Conservation (phyloP, 805 yeast genomes). For the Suhomyces faveliae region DNA sequence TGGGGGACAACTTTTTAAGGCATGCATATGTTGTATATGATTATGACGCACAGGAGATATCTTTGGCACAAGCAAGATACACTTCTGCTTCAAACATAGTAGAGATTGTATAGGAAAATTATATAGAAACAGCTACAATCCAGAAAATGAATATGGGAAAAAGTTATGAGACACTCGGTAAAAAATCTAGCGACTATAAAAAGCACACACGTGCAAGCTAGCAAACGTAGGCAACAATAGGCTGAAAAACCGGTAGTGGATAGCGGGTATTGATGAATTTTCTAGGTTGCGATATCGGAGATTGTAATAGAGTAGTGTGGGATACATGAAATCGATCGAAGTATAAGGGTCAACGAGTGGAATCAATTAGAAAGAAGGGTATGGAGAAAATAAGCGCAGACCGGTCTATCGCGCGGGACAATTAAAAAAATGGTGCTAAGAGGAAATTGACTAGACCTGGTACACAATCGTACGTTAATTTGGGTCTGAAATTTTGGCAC, state of each 20-base stretch:
- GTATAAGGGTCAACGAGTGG: too few relatives aligned
- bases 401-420: too few relatives aligned
- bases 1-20: conserved; percentile 56
- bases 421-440: too few relatives aligned
- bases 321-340: background rate
- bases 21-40: conserved; percentile 56
- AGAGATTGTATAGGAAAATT: background rate
- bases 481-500: background rate
- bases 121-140: background rate
- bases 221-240: too few relatives aligned
- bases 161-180: too few relatives aligned
- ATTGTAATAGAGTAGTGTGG: background rate
- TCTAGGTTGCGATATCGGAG: background rate
- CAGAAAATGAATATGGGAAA: background rate
- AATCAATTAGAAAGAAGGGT: too few relatives aligned
- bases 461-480: background rate
- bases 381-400: too few relatives aligned
- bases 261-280: background rate
- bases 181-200: too few relatives aligned
- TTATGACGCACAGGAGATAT: conserved; percentile 43
- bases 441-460: too few relatives aligned
- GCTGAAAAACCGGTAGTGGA: background rate
- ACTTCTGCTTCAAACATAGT: conserved; percentile 15
- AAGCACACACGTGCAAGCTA: too few relatives aligned
- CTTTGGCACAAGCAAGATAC: conserved; percentile 46